Evolutionary conservation across 352 stramenopile genomes (phyloP).

Genomic region (Pythium phragmiticola): DNA sequence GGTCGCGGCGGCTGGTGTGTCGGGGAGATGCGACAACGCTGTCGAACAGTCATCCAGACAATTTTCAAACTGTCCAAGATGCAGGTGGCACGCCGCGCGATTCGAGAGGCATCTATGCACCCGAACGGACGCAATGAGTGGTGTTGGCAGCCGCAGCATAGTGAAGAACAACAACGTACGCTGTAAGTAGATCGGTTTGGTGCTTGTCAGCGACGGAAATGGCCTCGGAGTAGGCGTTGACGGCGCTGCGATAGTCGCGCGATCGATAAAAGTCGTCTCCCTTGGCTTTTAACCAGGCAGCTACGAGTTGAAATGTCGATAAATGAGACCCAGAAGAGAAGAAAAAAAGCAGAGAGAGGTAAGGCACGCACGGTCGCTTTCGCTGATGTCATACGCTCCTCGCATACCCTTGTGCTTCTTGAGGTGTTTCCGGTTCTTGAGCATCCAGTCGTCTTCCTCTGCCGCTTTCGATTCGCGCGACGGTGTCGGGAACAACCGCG

Average conservation of each 20-base stretch:
- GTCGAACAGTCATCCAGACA: conserved; percentile 71
- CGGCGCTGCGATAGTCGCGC: conserved; percentile 62
- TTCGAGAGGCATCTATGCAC: conserved; percentile 47
- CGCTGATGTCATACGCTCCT: conserved; percentile 75
- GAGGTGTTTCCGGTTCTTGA: conserved; percentile 83
- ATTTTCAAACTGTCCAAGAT: conserved; percentile 56
- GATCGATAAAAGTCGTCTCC: conserved; percentile 81
- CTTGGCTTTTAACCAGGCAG: conserved; percentile 85
- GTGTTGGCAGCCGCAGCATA: neutral
- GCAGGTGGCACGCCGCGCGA: conserved; percentile 59
- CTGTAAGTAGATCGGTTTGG: conserved; percentile 43
- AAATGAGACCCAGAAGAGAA: neutral
- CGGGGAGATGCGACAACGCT: conserved; percentile 61
- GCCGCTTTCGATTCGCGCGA: conserved; percentile 77
- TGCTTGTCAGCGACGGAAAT: conserved; percentile 33
- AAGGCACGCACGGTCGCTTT: conserved; percentile 66
- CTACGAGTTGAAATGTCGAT: conserved; percentile 25
- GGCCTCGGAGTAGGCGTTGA: conserved; percentile 70
- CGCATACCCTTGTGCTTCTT: conserved; percentile 68
- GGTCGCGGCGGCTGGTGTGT: conserved; percentile 36
- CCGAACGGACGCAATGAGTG: neutral
- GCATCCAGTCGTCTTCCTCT: conserved; percentile 80
- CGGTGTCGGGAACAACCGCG: conserved; percentile 73
- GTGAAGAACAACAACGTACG: conserved; percentile 27
- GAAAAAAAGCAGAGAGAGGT: neutral